Evolutionary conservation across 2,329 filamentous ascomycete species (phyloP).

Genomic region (Teratosphaeria pseudoeucalypti): DNA sequence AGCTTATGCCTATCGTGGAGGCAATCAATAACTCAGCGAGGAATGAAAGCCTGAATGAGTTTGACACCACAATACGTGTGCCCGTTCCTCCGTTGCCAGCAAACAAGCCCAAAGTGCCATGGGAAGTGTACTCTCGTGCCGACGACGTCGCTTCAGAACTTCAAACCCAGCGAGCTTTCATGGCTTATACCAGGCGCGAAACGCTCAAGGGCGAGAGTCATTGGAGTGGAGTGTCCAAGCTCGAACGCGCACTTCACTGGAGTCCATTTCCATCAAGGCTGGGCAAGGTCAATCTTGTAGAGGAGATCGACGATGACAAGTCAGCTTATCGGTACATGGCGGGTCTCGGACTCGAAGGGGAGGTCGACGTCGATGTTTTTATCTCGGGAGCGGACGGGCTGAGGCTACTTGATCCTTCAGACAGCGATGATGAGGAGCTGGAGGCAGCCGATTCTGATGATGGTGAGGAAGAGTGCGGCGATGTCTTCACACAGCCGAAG

Average conservation of each 20-base stretch:
- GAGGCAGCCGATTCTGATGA: slow-evolving; percentile 8
- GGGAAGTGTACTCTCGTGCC: slow-evolving; percentile 29
- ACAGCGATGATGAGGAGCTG: slow-evolving; percentile 30
- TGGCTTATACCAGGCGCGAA: slow-evolving; percentile 10
- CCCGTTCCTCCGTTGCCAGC: slow-evolving; percentile 38
- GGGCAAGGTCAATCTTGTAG: slow-evolving; percentile 27
- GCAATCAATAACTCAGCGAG: slow-evolving; percentile 26
- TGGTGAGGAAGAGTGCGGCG: slow-evolving; percentile 3
- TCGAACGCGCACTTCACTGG: slow-evolving; percentile 37
- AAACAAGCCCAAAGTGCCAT: slow-evolving; percentile 34
- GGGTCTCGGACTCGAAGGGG: slow-evolving; percentile 22
- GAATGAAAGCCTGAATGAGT: slow-evolving; percentile 37
- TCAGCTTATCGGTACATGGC: slow-evolving; percentile 27
- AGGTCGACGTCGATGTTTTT: slow-evolving; percentile 31
- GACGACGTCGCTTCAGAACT: slow-evolving; percentile 10
- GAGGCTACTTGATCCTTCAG: slow-evolving; percentile 31
- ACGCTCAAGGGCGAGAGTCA: slow-evolving; percentile 16
- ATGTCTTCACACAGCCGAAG: neutral
- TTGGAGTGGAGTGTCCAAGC: slow-evolving; percentile 33
- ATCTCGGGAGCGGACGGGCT: slow-evolving; percentile 41
- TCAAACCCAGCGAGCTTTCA: slow-evolving; percentile 22
- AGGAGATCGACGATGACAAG: slow-evolving; percentile 32
- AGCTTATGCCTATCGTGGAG: slow-evolving; percentile 28
- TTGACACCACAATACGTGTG: slow-evolving; percentile 39
- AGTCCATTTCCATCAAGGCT: slow-evolving; percentile 36